Evolutionary conservation across 257 asterid species (phyloP), one percentile per base, ranked within the genome.

Genomic region (Perilla frutescens): DNA sequence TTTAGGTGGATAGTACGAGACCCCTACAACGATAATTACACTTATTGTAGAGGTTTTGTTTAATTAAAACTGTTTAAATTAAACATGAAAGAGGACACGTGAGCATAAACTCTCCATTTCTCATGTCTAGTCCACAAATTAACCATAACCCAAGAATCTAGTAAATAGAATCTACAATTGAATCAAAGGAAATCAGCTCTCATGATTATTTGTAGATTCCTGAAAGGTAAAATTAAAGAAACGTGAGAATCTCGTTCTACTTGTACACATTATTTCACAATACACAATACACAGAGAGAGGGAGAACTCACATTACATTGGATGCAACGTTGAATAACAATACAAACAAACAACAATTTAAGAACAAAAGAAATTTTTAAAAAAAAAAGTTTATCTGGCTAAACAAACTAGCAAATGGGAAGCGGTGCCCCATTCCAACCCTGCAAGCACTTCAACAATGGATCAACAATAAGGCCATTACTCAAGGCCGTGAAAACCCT

Each of bases 371-470:
- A 32, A 51, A 31, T 6, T 2, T 3, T 3, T 43, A 64, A 51
- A 43, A 12, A 0, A 60, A 1, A 14, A 14, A 39, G 49, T 10
- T 39, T 11, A 6, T 36, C 0, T 0, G 15, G 49, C 39, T 26
- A 75, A 51, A n/a, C 7, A 8, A 55, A 71, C 84, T 83, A 90
- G 53, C 84, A 88, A 47, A 92, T 88, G 9, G 96, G 96, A 8
- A 90, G 85, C 45, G 98, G 98, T 7, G 81, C 90, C 1, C 96
- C 98, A 68, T 88, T 86, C 98, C 98, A 92, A 0, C 68, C 82
- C 73, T 85, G 60, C 31, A 92, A 81, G 41, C 96, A 92, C 13
- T 89, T 82, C 87, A 92, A 73, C 83, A 92, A 73, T 0, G 98
- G 98, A 76, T 92, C 96, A 58, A 90, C 84, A 1, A 92, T 71